Evolutionary conservation across 805 yeast genomes (phyloP), one percentile per base, ranked within the genome.

Genomic region (Spathaspora arborariae): DNA sequence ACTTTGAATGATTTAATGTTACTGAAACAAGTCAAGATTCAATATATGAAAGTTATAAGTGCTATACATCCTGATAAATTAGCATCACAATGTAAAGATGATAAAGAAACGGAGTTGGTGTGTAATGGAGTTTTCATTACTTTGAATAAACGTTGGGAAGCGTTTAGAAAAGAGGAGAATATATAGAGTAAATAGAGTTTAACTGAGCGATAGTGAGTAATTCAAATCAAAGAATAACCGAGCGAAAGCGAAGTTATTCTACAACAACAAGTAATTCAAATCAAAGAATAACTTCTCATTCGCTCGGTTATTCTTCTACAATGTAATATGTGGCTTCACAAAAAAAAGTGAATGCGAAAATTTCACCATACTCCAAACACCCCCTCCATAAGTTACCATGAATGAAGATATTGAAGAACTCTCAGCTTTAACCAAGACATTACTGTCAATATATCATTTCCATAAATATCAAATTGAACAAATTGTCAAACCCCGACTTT

Each of bases 91-190:
- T 50, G 55, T 24, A 64, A 66, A 19, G 79, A 84, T 1, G 69
- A 82, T 6, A 70, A 82, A 5, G 95, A 89, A 56, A 79, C 80
- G 47, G 84, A 85, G 60, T 78, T 92, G 84, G 74, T 92, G 40
- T 94, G 97, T 13, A 92, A 91, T 56, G 82, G 81, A 20, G 92
- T 92, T 0, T 94, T 94, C 60, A 85, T 90, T 35, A 75, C 82
- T 0, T 70, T 94, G 51, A 92, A 90, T 63, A 78, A 81, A 54
- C 90, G 97, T 2, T 94, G 99, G 98, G 97, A 88, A 54, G 67
- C 63, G 18, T 90, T 89, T 63, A 86, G 84, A 57, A 67, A 62
- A 36, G 78, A 78, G 47, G 85, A 86, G 43, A 54, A 52, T 38
- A 50, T 58, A 41, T 50, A 44, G 45, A 19, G 39, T 37, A 13